Conservation (phyloP, 1,139 yeast species). For the Pneumocystis oryctolagi region DNA sequence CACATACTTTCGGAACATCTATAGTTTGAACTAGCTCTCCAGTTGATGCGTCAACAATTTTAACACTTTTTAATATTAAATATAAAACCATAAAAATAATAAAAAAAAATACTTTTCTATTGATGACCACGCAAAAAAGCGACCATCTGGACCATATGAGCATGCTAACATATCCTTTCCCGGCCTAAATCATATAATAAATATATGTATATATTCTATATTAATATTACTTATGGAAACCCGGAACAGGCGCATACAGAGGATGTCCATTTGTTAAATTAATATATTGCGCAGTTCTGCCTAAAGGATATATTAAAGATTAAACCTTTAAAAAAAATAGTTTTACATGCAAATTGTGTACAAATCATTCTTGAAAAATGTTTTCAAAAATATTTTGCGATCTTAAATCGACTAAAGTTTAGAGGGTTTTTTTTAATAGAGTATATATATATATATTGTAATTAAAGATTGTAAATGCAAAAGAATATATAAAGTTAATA, state of each 20-base stretch:
- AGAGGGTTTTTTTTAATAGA: too few species aligned
- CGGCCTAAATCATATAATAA: conserved; percentile 15
- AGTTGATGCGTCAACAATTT: conserved; percentile 42
- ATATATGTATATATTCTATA: not conserved
- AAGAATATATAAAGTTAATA: too few species aligned
- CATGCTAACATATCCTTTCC: conserved; percentile 20
- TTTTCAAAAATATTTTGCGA: not conserved
- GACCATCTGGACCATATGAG: conserved; percentile 34
- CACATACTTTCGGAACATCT: conserved; percentile 51
- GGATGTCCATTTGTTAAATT: conserved; percentile 46
- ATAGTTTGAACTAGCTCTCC: conserved; percentile 34
- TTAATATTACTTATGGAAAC: conserved; percentile 17
- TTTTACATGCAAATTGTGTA: conserved; percentile 9
- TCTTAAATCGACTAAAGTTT: not conserved
- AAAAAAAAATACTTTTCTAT: conserved; percentile 17
- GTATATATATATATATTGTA: too few species aligned
- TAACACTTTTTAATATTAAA: conserved; percentile 27
- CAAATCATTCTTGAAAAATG: not conserved
- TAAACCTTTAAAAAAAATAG: not conserved
- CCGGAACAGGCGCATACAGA: conserved; percentile 21
- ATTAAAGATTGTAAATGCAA: too few species aligned
- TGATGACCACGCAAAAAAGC: conserved; percentile 35
- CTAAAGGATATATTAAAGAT: conserved; percentile 19
- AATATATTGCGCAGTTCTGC: conserved; percentile 49
- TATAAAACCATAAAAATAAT: not conserved